Conservation (phyloP, 2,329 filamentous ascomycete species). For the Ilyonectria destructans region DNA sequence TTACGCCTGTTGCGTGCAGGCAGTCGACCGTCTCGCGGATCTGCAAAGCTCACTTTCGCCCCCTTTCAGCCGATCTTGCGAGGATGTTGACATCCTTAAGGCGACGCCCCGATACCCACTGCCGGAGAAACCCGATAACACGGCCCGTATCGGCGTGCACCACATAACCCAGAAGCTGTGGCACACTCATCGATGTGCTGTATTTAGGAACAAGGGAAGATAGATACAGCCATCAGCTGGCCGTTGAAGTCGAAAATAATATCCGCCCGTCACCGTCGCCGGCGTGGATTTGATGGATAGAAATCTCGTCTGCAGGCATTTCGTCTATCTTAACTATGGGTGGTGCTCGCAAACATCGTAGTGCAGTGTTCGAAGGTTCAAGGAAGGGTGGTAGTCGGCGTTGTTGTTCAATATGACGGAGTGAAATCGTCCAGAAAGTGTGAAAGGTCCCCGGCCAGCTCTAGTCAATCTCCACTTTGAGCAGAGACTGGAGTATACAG, state of each 20-base stretch:
- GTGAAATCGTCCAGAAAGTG: not conserved
- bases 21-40: constrained; percentile 45
- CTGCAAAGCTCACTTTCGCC: constrained; percentile 44
- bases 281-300: constrained; percentile 37
- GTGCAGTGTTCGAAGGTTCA: not conserved
- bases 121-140: constrained; percentile 37
- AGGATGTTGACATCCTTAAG: constrained; percentile 33
- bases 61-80: constrained; percentile 17
- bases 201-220: constrained; percentile 30
- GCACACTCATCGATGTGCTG: constrained; percentile 25
- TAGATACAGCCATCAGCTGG: constrained; percentile 40
- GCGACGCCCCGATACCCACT: constrained; percentile 38
- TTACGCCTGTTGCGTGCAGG: constrained; percentile 49
- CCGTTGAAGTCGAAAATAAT: constrained; percentile 44
- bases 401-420: not conserved
- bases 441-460: no score
- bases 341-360: not conserved
- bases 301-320: constrained; percentile 17
- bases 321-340: not conserved
- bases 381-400: not conserved
- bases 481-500: no score
- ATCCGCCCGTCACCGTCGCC: constrained; percentile 46
- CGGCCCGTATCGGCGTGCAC: constrained; percentile 22
- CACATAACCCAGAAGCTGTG: constrained; percentile 40
- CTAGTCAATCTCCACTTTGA: no score